Percentiles rank a stretch among this genome's conserved stretches.
phyloP scores from a whole-genome alignment of 2,329 filamentous ascomycete species.

The Botryotinia convoluta region DNA sequence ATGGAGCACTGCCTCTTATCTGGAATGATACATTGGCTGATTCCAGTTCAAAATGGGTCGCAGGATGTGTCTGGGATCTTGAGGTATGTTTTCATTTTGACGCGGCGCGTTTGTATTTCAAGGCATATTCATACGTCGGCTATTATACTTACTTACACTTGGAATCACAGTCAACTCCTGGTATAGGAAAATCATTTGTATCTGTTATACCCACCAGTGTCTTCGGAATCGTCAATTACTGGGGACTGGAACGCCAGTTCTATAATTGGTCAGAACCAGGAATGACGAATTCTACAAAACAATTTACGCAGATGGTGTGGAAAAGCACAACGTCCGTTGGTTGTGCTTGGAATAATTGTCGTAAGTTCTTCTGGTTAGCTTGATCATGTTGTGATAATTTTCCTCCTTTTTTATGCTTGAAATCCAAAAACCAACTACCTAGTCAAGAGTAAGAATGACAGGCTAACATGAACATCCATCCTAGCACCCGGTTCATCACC shows the following conservation, averaged over 20 bases:
- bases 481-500: constrained; percentile 9
- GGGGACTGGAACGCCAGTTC: not conserved
- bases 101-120: no score
- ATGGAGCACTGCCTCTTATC: not conserved
- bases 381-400: accelerated
- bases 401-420: not conserved
- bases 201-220: not conserved
- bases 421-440: no score
- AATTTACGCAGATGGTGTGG: constrained; percentile 7
- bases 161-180: not conserved
- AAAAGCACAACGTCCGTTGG: not conserved
- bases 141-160: not conserved
- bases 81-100: not conserved
- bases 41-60: not conserved
- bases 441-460: not conserved
- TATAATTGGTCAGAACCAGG: not conserved
- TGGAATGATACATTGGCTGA: constrained; percentile 7
- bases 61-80: not conserved
- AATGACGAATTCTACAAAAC: not conserved
- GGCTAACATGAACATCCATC: not conserved
- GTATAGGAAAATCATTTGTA: not conserved
- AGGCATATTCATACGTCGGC: not conserved
- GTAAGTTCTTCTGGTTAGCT: not conserved
- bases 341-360: constrained; percentile 12
- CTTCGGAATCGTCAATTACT: not conserved